Conservation (phyloP, 306 rosid genomes). For the Vicia sativa region DNA sequence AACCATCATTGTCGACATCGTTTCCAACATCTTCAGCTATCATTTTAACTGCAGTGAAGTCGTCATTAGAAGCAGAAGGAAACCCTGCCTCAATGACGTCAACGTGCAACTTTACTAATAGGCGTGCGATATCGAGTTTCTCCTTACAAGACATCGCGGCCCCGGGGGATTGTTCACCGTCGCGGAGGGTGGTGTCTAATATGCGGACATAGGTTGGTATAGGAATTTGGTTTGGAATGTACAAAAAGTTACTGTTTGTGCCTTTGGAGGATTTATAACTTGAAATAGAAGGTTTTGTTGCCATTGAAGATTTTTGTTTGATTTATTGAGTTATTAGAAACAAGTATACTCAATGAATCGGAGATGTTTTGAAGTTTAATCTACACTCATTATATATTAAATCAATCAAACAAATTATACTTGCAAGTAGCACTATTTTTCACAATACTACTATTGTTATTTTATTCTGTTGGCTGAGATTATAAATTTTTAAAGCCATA, state of each 20-base stretch:
- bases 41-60: slow-evolving; percentile 68
- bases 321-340: not conserved
- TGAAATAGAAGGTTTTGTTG: not conserved
- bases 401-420: not conserved
- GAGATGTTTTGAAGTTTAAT: not conserved
- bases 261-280: not conserved
- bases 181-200: slow-evolving; percentile 92
- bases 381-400: not conserved
- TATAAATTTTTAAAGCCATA: not conserved
- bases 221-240: slow-evolving; percentile 69
- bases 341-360: not conserved
- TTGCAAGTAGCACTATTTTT: not conserved
- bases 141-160: slow-evolving; percentile 68
- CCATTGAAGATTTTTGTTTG: not conserved
- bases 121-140: slow-evolving; percentile 73
- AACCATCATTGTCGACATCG: slow-evolving; percentile 50
- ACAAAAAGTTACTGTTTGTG: slow-evolving; percentile 46
- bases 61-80: slow-evolving; percentile 69
- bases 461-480: not conserved
- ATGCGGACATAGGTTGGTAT: slow-evolving; percentile 74
- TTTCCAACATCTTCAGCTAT: slow-evolving; percentile 79
- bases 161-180: slow-evolving; percentile 94
- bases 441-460: not conserved
- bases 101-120: slow-evolving; percentile 66
- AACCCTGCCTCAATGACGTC: slow-evolving; percentile 93